These are phyloP conservation scores for Hordeum marinum DNA, from an alignment of 176 grass and related monocot species.

Conservation along the genomic window DNA sequence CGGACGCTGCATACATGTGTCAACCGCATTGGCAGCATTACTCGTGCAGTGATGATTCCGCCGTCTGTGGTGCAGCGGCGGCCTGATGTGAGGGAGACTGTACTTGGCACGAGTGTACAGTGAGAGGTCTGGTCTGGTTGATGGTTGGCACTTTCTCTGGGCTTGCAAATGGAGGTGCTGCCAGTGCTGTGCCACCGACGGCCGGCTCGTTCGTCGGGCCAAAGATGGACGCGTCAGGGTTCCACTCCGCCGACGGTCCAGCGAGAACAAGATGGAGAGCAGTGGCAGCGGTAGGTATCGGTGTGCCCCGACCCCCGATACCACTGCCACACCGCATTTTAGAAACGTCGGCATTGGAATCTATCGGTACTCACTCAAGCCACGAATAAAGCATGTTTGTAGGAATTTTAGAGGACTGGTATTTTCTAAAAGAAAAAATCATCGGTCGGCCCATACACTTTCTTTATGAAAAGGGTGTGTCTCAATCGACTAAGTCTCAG, in stretches of 20 bases:
- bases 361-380: background rate
- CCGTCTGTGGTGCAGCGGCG: background rate
- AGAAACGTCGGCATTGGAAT: background rate
- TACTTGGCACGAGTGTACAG: background rate
- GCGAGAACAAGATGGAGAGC: background rate
- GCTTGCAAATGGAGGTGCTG: background rate
- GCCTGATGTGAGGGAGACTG: background rate
- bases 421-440: no score
- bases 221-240: background rate
- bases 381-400: background rate
- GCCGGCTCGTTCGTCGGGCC: background rate
- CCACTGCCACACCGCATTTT: background rate
- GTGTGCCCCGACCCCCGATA: background rate
- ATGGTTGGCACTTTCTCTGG: background rate
- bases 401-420: background rate
- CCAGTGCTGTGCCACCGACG: background rate
- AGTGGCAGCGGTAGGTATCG: slow-evolving; percentile 8
- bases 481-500: no score
- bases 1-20: background rate
- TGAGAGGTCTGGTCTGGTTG: background rate
- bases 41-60: background rate
- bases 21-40: background rate
- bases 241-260: background rate
- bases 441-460: no score
- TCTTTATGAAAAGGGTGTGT: no score